Evolutionary conservation across 1,284 basidiomycete species (phyloP).

Genomic region (Rhodotorula mucilaginosa): DNA sequence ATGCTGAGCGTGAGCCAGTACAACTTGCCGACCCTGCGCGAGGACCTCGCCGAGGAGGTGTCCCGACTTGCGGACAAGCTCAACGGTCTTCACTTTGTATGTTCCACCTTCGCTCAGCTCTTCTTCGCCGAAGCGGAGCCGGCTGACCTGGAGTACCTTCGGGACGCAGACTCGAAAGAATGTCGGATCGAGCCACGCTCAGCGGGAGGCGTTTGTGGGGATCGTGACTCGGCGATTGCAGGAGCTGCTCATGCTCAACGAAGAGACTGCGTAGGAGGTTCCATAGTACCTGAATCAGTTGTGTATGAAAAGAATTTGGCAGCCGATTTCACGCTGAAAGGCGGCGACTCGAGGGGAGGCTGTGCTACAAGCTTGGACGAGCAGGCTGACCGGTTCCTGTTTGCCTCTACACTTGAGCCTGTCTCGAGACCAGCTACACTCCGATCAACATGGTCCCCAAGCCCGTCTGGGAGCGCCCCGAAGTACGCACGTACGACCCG

Average conservation of each 20-base stretch:
- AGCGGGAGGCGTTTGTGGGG: slow-evolving; percentile 29
- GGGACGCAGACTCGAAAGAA: slow-evolving; percentile 24
- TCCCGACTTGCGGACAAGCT: slow-evolving; percentile 17
- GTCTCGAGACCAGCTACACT: background rate
- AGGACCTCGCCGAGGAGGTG: slow-evolving; percentile 24
- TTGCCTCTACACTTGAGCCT: background rate
- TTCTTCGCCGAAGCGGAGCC: background rate
- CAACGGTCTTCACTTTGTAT: slow-evolving; percentile 17
- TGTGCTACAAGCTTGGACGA: background rate
- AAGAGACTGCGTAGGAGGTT: background rate
- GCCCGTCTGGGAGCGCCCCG: slow-evolving; percentile 13
- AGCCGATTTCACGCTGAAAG: too few relatives aligned
- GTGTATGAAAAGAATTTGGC: too few relatives aligned
- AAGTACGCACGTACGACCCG: slow-evolving; percentile 12
- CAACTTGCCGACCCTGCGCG: slow-evolving; percentile 25
- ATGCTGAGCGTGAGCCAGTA: slow-evolving; percentile 20
- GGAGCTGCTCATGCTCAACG: slow-evolving; percentile 17
- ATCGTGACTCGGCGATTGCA: slow-evolving; percentile 26
- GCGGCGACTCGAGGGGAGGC: too few relatives aligned
- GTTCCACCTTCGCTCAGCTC: background rate
- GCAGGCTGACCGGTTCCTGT: background rate
- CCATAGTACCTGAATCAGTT: background rate
- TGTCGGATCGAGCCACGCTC: slow-evolving; percentile 22
- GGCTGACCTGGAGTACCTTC: background rate
- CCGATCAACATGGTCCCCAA: slow-evolving; percentile 5